Base-by-base conservation (phyloP, 2,329 filamentous ascomycete genomes). In the Graphilbum fragrans region DNA sequence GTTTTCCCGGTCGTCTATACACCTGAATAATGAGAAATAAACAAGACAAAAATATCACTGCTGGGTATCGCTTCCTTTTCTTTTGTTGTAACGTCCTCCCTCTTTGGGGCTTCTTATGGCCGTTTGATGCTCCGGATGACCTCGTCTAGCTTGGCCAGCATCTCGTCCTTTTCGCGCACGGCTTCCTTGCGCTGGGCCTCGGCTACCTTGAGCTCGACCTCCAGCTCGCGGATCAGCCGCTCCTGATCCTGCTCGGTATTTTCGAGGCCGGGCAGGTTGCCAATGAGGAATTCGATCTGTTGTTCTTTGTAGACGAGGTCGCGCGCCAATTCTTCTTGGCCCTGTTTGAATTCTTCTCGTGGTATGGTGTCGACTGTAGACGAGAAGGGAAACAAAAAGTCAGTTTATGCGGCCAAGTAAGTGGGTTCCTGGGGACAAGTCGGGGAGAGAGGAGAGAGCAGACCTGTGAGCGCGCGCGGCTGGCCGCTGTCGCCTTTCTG, bases 271-370 rank as follows among this genome's bases (percentile, higher is more conserved):
- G 86, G 86, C 2, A 93, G 67, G 19, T 72, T 74, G 16, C 78
- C 81, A 44, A 90, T 83, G 37, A 92, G 64, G 35, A 75, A 68
- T 58, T 92, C 85, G 47, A 92, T 86, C 62, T 90, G 82, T 62
- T 88, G 83, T 52, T 87, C 81, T 54, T 88, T 86, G 44, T 83
- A 58, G 44, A 90, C 79, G 21, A 92, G 66, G 55, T 90, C 85
- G 47, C 75, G 73, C 31, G 83, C 82, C 41, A 92, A 67, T 58
- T 90, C 84, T 45, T 77, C 67, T 55, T 86, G 72, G 37, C 80
- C 75, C 3, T 73, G 71, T 42, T 72, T 68, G 59, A 86, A 85
- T 39, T 76, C 73, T 34, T 82, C 76, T 10, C 71, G 60, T 1
- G 75, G 66, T 21, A 81, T 66, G 3, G 80, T 70, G 19, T 79